phyloP scores from a whole-genome alignment of 2,329 filamentous ascomycete genomes.

The Monosporascus sp. region DNA sequence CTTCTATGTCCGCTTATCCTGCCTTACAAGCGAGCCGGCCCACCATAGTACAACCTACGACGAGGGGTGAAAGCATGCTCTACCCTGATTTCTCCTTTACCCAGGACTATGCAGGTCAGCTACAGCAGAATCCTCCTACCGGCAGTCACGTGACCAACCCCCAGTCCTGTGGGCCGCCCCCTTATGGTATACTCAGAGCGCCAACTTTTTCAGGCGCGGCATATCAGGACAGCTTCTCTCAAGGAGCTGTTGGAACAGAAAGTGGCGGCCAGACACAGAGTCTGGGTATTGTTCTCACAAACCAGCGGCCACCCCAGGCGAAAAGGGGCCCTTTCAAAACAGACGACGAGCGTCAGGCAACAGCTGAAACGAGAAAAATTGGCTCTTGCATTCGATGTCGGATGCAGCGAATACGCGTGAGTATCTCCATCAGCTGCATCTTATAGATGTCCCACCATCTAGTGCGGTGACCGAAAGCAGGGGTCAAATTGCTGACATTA shows the following conservation, averaged over 20 bases:
- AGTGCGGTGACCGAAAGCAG: not conserved
- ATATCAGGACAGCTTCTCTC: slow-evolving; percentile 5
- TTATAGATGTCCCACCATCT: not conserved
- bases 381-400: slow-evolving; percentile 56
- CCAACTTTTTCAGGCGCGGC: not conserved
- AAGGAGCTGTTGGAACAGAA: slow-evolving; percentile 14
- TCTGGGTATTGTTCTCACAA: slow-evolving; percentile 30
- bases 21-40: slow-evolving; percentile 30
- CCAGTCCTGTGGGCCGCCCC: slow-evolving; percentile 11
- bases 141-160: slow-evolving; percentile 15
- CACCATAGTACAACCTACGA: slow-evolving; percentile 23
- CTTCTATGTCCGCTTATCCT: slow-evolving; percentile 31
- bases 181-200: slow-evolving; percentile 8
- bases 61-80: slow-evolving; percentile 35
- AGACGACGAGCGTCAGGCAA: slow-evolving; percentile 44
- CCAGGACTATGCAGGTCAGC: slow-evolving; percentile 19
- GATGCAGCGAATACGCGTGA: slow-evolving; percentile 58
- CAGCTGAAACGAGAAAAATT: slow-evolving; percentile 51
- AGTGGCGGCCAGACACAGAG: slow-evolving; percentile 13
- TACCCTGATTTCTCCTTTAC: slow-evolving; percentile 27
- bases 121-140: slow-evolving; percentile 15
- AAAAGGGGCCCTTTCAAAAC: slow-evolving; percentile 52
- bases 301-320: slow-evolving; percentile 32
- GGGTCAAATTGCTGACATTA: slow-evolving; percentile 1
- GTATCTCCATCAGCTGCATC: slow-evolving; percentile 17